Evolutionary conservation across 1,284 basidiomycete species (phyloP).

Genomic region (Boletus smithii): DNA sequence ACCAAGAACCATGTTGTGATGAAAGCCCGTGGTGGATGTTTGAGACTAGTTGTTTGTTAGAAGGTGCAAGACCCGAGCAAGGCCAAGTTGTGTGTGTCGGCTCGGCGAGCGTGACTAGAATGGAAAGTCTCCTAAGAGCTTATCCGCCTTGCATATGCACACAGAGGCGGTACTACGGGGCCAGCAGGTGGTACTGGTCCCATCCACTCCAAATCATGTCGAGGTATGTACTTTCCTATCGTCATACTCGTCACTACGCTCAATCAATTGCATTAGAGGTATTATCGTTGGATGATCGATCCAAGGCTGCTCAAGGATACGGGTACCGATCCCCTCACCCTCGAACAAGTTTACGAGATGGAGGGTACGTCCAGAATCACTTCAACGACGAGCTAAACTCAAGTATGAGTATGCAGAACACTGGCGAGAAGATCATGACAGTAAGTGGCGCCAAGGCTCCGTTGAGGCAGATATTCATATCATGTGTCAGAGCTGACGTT

Average conservation of each 20-base stretch:
- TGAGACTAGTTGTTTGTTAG: background rate
- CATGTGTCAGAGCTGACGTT: slow-evolving; percentile 77
- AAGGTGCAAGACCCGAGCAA: background rate
- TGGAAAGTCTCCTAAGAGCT: slow-evolving; percentile 19
- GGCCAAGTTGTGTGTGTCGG: slow-evolving; percentile 6
- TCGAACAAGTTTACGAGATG: slow-evolving; percentile 91
- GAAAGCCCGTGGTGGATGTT: background rate
- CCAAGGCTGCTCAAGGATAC: slow-evolving; percentile 74
- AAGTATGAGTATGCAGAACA: slow-evolving; percentile 47
- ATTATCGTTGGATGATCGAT: slow-evolving; percentile 90
- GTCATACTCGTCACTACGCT: background rate
- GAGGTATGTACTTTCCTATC: slow-evolving; percentile 36
- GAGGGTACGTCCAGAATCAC: slow-evolving; percentile 59
- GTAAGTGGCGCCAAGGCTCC: slow-evolving; percentile 34
- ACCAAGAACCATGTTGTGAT: slow-evolving; percentile 65
- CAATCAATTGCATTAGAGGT: slow-evolving; percentile 50
- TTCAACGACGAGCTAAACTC: background rate
- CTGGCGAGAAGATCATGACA: slow-evolving; percentile 89
- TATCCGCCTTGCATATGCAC: slow-evolving; percentile 12
- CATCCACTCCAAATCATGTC: slow-evolving; percentile 69
- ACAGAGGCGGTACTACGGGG: slow-evolving; percentile 52
- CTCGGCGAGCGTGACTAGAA: slow-evolving; percentile 10
- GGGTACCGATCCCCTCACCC: slow-evolving; percentile 79
- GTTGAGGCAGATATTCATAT: background rate
- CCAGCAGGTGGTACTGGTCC: slow-evolving; percentile 63